These are phyloP conservation scores for Sporisorium sorghi DNA, from an alignment of 1,284 basidiomycete species.

Conservation along the genomic window DNA sequence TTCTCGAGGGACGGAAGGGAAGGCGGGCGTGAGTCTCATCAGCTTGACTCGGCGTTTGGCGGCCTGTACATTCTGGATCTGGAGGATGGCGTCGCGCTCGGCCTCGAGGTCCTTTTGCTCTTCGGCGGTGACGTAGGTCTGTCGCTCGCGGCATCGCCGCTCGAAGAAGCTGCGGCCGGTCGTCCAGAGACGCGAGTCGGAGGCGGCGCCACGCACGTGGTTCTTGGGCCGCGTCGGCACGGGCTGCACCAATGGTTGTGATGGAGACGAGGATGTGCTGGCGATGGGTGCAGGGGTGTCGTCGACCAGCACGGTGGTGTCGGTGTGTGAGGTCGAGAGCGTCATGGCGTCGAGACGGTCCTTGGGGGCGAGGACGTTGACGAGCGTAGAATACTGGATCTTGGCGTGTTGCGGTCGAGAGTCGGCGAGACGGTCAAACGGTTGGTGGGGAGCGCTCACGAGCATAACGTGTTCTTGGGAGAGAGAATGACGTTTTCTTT, in stretches of 20 bases:
- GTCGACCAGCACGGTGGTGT: slow-evolving; percentile 27
- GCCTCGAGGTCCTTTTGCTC: slow-evolving; percentile 41
- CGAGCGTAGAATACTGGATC: slow-evolving; percentile 9
- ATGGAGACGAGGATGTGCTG: slow-evolving; percentile 16
- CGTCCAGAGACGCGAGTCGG: slow-evolving; percentile 43
- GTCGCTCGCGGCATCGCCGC: slow-evolving; percentile 39
- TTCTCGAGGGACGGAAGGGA: slow-evolving; percentile 14
- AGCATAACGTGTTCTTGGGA: slow-evolving; percentile 33
- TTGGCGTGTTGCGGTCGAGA: slow-evolving; percentile 22
- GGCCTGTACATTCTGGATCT: slow-evolving; percentile 51
- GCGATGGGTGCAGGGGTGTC: slow-evolving; percentile 8
- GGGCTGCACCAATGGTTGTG: slow-evolving; percentile 20
- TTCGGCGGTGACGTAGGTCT: slow-evolving; percentile 24
- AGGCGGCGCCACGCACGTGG: slow-evolving; percentile 46
- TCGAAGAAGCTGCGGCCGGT: slow-evolving; percentile 39
- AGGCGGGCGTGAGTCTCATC: slow-evolving; percentile 60
- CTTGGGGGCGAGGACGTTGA: slow-evolving; percentile 4
- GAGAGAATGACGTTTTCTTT: background rate
- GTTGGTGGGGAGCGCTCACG: slow-evolving; percentile 28
- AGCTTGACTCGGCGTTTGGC: slow-evolving; percentile 55
- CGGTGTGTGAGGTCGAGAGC: slow-evolving; percentile 30
- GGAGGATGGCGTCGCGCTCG: slow-evolving; percentile 39
- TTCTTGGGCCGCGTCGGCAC: slow-evolving; percentile 47
- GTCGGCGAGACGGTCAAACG: slow-evolving; percentile 26
- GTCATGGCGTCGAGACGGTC: slow-evolving; percentile 27